phyloP scores from a whole-genome alignment of 345 rosid species.

The Tarenaya hassleriana region DNA sequence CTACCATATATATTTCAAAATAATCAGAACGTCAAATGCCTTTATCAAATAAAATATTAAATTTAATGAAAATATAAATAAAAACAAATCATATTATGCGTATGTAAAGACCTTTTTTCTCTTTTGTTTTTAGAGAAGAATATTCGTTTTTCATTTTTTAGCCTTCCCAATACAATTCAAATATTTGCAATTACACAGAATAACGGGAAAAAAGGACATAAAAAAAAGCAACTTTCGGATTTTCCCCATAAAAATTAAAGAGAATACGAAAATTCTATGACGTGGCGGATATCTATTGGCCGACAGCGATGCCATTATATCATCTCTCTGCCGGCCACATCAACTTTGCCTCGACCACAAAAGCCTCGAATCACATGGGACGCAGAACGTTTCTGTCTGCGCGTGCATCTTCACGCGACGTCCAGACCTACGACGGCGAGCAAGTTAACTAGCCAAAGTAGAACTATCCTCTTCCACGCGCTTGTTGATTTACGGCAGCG shows the following conservation, averaged over 20 bases:
- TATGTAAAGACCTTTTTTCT: too few species aligned
- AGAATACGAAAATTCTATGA: conserved; percentile 12
- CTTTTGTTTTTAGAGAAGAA: too few species aligned
- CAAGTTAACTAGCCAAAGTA: too few species aligned
- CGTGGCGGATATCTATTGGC: conserved; percentile 21
- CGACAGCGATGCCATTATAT: background rate
- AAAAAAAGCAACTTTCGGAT: conserved; percentile 13
- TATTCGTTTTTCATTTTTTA: background rate
- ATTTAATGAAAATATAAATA: too few species aligned
- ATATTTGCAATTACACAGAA: conserved; percentile 24
- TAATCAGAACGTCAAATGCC: too few species aligned
- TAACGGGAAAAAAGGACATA: conserved; percentile 4
- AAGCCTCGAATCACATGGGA: conserved; percentile 14
- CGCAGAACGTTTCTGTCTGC: conserved; percentile 20
- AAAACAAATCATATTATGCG: too few species aligned
- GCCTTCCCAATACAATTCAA: conserved; percentile 13
- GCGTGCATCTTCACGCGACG: conserved; percentile 15
- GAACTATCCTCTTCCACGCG: background rate
- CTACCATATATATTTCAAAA: too few species aligned
- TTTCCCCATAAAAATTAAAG: background rate
- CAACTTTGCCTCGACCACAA: conserved; percentile 23
- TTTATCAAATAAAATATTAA: too few species aligned
- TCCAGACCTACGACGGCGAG: conserved; percentile 4
- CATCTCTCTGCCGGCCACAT: conserved; percentile 29
- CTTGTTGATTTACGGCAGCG: conserved; percentile 17